Evolutionary conservation across 2,329 filamentous ascomycete genomes (phyloP).

Genomic region (Aspergillus carbonarius): DNA sequence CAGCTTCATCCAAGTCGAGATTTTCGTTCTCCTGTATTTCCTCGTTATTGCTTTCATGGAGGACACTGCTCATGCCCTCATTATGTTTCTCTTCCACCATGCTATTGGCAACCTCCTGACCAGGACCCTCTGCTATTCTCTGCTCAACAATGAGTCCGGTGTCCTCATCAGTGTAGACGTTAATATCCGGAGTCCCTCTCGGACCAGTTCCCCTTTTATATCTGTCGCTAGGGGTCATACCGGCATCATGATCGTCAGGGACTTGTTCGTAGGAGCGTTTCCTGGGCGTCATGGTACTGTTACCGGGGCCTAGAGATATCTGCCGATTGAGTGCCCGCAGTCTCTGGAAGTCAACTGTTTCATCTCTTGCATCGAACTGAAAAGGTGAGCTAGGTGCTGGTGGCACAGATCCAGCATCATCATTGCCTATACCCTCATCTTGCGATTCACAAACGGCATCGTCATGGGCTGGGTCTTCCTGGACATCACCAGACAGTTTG

Average conservation of each 20-base stretch:
- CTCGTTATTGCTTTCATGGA: slow-evolving; percentile 26
- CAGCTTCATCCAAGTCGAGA: slow-evolving; percentile 21
- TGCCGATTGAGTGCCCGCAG: slow-evolving; percentile 15
- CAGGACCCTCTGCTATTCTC: slow-evolving; percentile 10
- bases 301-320: slow-evolving; percentile 9
- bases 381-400: slow-evolving; percentile 40
- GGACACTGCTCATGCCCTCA: slow-evolving; percentile 45
- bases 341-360: slow-evolving; percentile 34
- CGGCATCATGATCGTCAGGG: slow-evolving; percentile 15
- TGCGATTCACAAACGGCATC: slow-evolving; percentile 19
- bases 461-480: slow-evolving; percentile 14
- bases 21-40: slow-evolving; percentile 22
- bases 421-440: slow-evolving; percentile 19
- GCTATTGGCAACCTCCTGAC: slow-evolving; percentile 33
- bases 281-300: slow-evolving; percentile 19
- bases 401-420: slow-evolving; percentile 23
- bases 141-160: slow-evolving; percentile 23
- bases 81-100: slow-evolving; percentile 40
- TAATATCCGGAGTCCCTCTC: slow-evolving; percentile 22
- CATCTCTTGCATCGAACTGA: slow-evolving; percentile 32
- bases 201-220: slow-evolving; percentile 29
- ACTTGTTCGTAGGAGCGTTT: slow-evolving; percentile 24
- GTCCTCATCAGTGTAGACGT: slow-evolving; percentile 31
- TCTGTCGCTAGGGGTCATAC: slow-evolving; percentile 18
- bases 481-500: slow-evolving; percentile 18